A percentile compares a stretch with the other conserved stretches of the same genome.
These are phyloP conservation scores for Rhizoctonia solani DNA, from an alignment of 1,284 basidiomycete species.

Conservation along the genomic window DNA sequence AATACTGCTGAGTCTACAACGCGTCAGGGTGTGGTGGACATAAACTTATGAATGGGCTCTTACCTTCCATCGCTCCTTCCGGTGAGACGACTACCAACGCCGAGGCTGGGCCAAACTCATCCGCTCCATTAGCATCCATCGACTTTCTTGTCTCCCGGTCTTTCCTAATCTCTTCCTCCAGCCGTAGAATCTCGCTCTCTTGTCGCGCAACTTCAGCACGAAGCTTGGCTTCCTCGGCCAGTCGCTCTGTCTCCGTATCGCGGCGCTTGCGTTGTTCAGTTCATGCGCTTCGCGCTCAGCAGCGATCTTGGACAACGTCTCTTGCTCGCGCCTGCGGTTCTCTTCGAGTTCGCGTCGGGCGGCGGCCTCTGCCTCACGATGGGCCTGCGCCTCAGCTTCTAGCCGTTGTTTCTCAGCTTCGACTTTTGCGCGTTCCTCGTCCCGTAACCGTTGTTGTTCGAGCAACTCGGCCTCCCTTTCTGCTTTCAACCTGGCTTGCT, in stretches of 20 bases:
- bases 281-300: constrained; percentile 41
- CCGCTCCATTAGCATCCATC: constrained; percentile 24
- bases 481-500: constrained; percentile 38
- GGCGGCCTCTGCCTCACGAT: constrained; percentile 29
- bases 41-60: constrained; percentile 3
- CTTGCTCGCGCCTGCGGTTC: constrained; percentile 49
- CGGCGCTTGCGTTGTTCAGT: constrained; percentile 26
- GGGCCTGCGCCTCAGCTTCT: constrained; percentile 43
- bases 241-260: constrained; percentile 39
- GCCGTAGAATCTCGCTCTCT: constrained; percentile 28
- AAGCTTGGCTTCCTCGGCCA: constrained; percentile 32
- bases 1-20: constrained; percentile 57
- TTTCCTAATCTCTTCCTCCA: constrained; percentile 38
- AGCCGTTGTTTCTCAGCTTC: constrained; percentile 42
- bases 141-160: constrained; percentile 24
- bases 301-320: constrained; percentile 44
- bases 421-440: constrained; percentile 42
- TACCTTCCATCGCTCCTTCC: constrained; percentile 25
- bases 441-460: constrained; percentile 37
- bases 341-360: constrained; percentile 44
- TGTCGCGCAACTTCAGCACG: constrained; percentile 32
- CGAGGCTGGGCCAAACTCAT: constrained; percentile 39
- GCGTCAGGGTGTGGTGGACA: constrained; percentile 15
- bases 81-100: constrained; percentile 27
- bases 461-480: constrained; percentile 36